A percentile compares a stretch with the other conserved stretches of the same genome.
Conservation (phyloP, 2,329 filamentous ascomycete genomes). For the Hypoxylon sp. region DNA sequence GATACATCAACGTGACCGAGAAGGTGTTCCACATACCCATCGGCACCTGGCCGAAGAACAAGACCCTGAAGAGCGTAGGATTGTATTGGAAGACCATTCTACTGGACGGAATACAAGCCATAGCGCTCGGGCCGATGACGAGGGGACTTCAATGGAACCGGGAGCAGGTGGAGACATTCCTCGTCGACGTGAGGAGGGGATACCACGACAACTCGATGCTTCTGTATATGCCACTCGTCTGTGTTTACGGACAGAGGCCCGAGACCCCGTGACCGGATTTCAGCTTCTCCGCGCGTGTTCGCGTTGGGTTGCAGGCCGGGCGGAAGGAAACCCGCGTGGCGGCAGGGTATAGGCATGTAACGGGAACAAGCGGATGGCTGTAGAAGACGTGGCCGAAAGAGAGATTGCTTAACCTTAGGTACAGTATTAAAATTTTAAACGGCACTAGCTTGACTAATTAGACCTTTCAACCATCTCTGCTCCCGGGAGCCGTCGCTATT, state of each 20-base stretch:
- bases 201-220: constrained; percentile 59
- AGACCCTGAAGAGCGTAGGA: constrained; percentile 63
- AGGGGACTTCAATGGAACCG: constrained; percentile 61
- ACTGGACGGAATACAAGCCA: constrained; percentile 63
- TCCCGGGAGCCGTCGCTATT: constrained; percentile 37
- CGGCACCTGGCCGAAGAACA: constrained; percentile 66
- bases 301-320: constrained; percentile 1
- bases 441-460: constrained; percentile 33
- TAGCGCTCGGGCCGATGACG: constrained; percentile 64
- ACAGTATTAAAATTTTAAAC: constrained; percentile 1
- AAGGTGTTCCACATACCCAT: constrained; percentile 64
- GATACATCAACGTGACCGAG: constrained; percentile 65
- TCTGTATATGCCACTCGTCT: constrained; percentile 67
- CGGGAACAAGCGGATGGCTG: constrained; percentile 5
- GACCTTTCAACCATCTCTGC: constrained; percentile 36
- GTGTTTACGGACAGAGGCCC: constrained; percentile 67
- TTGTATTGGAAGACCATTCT: constrained; percentile 64
- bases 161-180: constrained; percentile 62
- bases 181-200: constrained; percentile 61
- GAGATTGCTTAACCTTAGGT: too few relatives aligned
- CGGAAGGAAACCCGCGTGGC: constrained; percentile 2
- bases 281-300: constrained; percentile 9
- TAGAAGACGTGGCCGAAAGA: not conserved
- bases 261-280: constrained; percentile 14
- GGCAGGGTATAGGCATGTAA: constrained; percentile 9